Evolutionary conservation across 1,139 yeast genomes (phyloP), one percentile per base, ranked within the genome.

Genomic region (Kurtzmaniella quercitrusa): DNA sequence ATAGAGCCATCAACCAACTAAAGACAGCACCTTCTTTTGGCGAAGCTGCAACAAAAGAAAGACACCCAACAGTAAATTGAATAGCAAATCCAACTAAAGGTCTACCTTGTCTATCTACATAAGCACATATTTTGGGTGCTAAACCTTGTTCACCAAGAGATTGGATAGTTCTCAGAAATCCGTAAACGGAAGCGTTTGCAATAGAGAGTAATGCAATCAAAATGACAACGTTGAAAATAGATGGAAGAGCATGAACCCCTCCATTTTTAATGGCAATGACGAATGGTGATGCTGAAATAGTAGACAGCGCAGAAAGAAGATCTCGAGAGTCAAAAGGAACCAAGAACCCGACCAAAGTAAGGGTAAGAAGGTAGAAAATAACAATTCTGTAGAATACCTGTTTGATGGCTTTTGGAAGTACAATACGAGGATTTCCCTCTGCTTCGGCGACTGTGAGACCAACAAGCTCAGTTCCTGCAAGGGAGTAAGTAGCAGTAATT

Each of bases 391-490:
- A 70, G 46, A 70, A 66, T 11, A 70, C 73, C 55, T 68, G 70
- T 46, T 70, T 70, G 45, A 69, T 70, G 36, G 75, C 75, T 48
- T 62, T 60, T 19, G 75, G 75, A 45, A 70, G 57, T 14, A 63
- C 65, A 19, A 59, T 60, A 45, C 74, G 56, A 6, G 75, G 74
- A 51, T 70, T 65, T 18, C 62, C 68, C 46, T 59, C 58, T 10
- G 73, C 41, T 39, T 43, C 68, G 1, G 71, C 63, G 1, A 63
- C 64, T 2, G 75, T 68, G 46, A 70, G 57, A 3, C 74, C 74
- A 41, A 70, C 66, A 47, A 70, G 62, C 51, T 70, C 76, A 5
- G 75, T 70, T 11, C 76, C 76, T 2, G 75, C 75, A 47, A 71
- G 60, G 7, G 74, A 67, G 54, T 70, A 71, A 2, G 72, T 65